phyloP scores from a whole-genome alignment of 805 yeast species.

The Kodamaea kaohsiungensis region DNA sequence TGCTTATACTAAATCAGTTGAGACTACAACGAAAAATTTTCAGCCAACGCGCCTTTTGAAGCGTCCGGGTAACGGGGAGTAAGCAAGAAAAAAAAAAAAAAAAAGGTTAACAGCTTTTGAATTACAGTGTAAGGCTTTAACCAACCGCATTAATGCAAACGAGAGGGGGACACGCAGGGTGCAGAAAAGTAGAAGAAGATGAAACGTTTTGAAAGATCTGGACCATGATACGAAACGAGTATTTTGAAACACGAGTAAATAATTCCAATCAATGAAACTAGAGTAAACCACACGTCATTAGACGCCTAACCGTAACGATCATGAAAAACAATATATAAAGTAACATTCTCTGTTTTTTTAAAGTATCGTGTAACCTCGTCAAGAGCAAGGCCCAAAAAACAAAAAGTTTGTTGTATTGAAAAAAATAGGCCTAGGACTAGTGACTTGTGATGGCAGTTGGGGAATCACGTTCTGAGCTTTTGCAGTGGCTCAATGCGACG shows the following conservation, averaged over 20 bases:
- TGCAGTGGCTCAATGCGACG: constrained; percentile 81
- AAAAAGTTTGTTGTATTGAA: neutral
- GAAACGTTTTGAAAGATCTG: too few species aligned
- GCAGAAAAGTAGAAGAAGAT: too few species aligned
- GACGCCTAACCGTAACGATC: neutral
- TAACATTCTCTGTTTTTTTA: neutral
- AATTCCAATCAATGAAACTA: too few species aligned
- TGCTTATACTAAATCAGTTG: neutral
- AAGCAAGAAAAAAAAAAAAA: too few species aligned
- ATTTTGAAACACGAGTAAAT: too few species aligned
- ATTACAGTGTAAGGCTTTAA: too few species aligned
- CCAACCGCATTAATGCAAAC: too few species aligned
- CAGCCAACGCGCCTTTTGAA: neutral
- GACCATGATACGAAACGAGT: too few species aligned
- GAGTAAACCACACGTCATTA: too few species aligned
- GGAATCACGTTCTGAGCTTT: constrained; percentile 80
- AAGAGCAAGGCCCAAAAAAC: constrained; percentile 1
- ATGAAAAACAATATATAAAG: neutral
- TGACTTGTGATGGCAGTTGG: constrained; percentile 34
- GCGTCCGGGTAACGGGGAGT: neutral
- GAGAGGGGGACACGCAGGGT: too few species aligned
- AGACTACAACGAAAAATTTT: neutral
- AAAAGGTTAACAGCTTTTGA: too few species aligned
- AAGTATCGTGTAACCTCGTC: neutral
- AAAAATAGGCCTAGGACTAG: neutral